phyloP scores from a whole-genome alignment of 1,139 yeast genomes.

The Kodamaea suecica region DNA sequence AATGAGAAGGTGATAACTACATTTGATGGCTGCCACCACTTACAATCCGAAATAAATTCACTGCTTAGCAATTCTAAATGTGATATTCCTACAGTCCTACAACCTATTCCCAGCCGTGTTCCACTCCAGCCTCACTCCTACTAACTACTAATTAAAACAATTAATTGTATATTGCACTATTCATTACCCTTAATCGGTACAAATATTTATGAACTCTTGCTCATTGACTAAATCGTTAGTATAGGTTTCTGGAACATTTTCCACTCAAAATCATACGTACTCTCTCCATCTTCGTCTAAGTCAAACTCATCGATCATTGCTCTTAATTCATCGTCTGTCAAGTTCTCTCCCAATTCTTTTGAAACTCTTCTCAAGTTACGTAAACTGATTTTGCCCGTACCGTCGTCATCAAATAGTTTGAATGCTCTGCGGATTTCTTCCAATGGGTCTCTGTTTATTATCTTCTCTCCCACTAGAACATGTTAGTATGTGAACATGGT shows the following conservation, averaged over 20 bases:
- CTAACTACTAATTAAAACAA: background rate
- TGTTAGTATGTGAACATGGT: slow-evolving; percentile 29
- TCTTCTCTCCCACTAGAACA: slow-evolving; percentile 64
- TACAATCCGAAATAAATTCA: no score
- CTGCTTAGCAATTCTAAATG: no score
- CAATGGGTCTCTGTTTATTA: slow-evolving; percentile 81
- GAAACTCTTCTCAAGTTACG: slow-evolving; percentile 87
- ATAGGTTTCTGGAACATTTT: slow-evolving; percentile 8
- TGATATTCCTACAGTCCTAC: no score
- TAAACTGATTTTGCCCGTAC: slow-evolving; percentile 80
- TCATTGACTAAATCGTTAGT: slow-evolving; percentile 58
- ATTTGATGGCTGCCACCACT: no score
- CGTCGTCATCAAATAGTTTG: slow-evolving; percentile 83
- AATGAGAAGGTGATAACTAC: no score
- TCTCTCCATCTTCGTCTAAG: slow-evolving; percentile 93
- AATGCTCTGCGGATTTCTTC: slow-evolving; percentile 93
- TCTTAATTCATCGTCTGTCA: slow-evolving; percentile 86
- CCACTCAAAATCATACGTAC: slow-evolving; percentile 31
- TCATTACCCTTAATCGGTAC: slow-evolving; percentile 56
- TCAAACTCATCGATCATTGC: slow-evolving; percentile 99
- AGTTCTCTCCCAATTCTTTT: slow-evolving; percentile 86
- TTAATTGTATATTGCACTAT: slow-evolving; percentile 3
- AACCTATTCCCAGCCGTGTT: no score
- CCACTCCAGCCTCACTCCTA: slow-evolving; percentile 1
- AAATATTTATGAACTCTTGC: slow-evolving; percentile 88